Evolutionary conservation across 345 rosid species (phyloP).

Genomic region (Rhizophora mangle): DNA sequence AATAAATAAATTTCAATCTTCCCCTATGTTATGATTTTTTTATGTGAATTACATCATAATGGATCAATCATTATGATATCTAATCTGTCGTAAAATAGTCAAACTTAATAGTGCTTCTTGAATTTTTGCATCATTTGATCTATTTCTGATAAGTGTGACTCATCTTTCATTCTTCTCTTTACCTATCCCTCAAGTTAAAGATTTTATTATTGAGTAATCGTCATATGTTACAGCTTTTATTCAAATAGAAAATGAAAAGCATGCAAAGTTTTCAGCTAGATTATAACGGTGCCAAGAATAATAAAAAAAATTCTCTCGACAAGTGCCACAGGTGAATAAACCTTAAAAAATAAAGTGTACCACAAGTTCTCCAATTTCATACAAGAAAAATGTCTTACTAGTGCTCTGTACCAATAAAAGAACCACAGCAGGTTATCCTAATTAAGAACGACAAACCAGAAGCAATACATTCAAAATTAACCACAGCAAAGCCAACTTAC

Average conservation of each 20-base stretch:
- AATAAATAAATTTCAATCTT: neutral
- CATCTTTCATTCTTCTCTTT: too few relatives aligned
- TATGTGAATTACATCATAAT: too few relatives aligned
- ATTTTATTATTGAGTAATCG: too few relatives aligned
- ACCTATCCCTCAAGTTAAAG: too few relatives aligned
- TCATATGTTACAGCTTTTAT: neutral
- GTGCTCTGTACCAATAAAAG: neutral
- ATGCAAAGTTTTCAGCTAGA: neutral
- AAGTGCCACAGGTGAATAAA: neutral
- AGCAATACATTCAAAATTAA: neutral
- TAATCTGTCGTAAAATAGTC: too few relatives aligned
- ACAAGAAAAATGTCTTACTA: neutral
- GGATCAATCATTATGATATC: too few relatives aligned
- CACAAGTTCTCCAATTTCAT: neutral
- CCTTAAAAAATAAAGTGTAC: too few relatives aligned
- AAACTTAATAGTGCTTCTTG: too few relatives aligned
- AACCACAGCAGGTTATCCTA: slow-evolving; percentile 1
- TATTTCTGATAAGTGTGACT: too few relatives aligned
- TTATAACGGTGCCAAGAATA: neutral
- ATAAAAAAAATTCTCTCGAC: neutral
- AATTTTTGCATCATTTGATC: too few relatives aligned
- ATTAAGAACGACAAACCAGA: neutral
- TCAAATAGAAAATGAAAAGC: neutral
- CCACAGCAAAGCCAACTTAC: slow-evolving; percentile 40
- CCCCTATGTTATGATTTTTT: too few relatives aligned